Conservation (phyloP, 768 basidiomycete species). For the Suillus discolor region DNA sequence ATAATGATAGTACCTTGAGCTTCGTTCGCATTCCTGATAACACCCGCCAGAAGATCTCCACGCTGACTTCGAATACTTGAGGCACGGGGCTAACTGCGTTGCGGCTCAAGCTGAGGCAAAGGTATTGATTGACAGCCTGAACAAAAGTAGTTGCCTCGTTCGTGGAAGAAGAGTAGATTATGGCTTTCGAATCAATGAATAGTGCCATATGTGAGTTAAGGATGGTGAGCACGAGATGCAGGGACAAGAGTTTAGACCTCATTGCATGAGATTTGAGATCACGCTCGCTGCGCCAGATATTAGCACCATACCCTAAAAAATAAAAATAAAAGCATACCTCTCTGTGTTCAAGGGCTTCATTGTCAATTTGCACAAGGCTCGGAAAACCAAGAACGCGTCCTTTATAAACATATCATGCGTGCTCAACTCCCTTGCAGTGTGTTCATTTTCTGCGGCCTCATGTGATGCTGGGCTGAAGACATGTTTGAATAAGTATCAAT, state of each 20-base stretch:
- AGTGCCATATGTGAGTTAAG: constrained; percentile 89
- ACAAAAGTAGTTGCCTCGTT: constrained; percentile 88
- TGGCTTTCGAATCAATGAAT: constrained; percentile 85
- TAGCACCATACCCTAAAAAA: constrained; percentile 15
- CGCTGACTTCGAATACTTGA: constrained; percentile 96
- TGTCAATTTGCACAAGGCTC: constrained; percentile 94
- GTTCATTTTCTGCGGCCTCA: constrained; percentile 14
- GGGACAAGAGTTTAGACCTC: constrained; percentile 92
- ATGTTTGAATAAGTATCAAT: background rate
- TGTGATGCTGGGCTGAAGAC: background rate
- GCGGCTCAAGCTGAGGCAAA: constrained; percentile 88
- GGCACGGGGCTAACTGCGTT: constrained; percentile 95
- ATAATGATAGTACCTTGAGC: constrained; percentile 68
- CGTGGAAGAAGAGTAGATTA: constrained; percentile 89
- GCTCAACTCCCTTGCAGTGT: constrained; percentile 51
- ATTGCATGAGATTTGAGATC: constrained; percentile 96
- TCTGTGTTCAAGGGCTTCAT: constrained; percentile 97
- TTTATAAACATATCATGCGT: constrained; percentile 92
- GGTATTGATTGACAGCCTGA: constrained; percentile 94
- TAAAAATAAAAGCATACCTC: constrained; percentile 54
- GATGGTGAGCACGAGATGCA: constrained; percentile 92
- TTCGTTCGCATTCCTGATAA: constrained; percentile 93
- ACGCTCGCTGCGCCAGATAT: constrained; percentile 65
- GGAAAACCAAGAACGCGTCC: constrained; percentile 96
- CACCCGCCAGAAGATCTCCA: constrained; percentile 98